These are phyloP conservation scores for Lepraria neglecta DNA, from an alignment of 495 filamentous ascomycete species.

Conservation along the genomic window DNA sequence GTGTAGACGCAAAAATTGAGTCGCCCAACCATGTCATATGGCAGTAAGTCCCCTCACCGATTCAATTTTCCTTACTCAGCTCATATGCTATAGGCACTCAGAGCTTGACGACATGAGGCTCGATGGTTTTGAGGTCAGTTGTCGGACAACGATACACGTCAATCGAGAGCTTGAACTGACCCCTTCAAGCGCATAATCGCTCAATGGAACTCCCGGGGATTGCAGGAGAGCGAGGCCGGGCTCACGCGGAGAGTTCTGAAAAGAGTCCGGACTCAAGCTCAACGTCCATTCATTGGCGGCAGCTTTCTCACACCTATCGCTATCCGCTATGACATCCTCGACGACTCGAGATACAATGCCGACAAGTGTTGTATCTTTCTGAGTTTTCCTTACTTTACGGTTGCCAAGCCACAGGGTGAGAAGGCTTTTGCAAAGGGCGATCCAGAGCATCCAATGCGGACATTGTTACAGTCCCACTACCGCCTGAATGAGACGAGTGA, in stretches of 20 bases:
- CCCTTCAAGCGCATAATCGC: background rate
- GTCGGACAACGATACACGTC: background rate
- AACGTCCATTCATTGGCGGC: constrained; percentile 17
- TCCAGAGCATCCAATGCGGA: constrained; percentile 15
- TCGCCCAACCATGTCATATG: constrained; percentile 4
- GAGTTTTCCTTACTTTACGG: constrained; percentile 18
- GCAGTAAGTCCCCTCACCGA: background rate
- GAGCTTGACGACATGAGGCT: background rate
- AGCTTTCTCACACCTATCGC: constrained; percentile 18
- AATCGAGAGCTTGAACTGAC: background rate
- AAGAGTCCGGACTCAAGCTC: background rate
- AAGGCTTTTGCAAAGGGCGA: constrained; percentile 4
- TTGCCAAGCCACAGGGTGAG: background rate
- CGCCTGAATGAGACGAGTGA: constrained; percentile 18
- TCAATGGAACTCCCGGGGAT: background rate
- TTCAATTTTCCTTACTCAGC: background rate
- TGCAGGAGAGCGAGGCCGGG: constrained; percentile 11
- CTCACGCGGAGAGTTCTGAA: constrained; percentile 16
- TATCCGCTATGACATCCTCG: constrained; percentile 14
- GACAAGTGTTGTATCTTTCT: constrained; percentile 20
- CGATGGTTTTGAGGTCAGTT: background rate
- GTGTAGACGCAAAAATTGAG: background rate
- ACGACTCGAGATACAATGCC: constrained; percentile 18
- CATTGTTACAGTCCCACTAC: constrained; percentile 22
- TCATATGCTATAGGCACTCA: background rate